Evolutionary conservation across 805 yeast genomes (phyloP).

Genomic region (Candida glaebosa): DNA sequence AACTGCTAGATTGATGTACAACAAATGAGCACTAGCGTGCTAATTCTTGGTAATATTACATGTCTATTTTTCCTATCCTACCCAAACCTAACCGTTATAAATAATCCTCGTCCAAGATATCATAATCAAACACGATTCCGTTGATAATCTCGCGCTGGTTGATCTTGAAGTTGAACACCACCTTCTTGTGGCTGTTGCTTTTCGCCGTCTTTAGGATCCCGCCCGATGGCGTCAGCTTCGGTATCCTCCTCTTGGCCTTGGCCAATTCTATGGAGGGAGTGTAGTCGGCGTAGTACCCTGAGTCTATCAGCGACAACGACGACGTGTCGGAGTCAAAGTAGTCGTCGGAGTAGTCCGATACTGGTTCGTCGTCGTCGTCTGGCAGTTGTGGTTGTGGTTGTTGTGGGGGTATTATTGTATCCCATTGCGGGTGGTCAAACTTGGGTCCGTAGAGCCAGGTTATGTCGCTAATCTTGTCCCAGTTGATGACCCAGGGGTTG

Average conservation of each 20-base stretch:
- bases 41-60: too few species aligned
- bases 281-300: constrained; percentile 7
- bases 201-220: not conserved
- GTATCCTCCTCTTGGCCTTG: not conserved
- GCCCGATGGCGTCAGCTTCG: not conserved
- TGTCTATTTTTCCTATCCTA: too few species aligned
- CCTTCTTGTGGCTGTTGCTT: constrained; percentile 22
- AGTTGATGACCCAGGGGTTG: constrained; percentile 45
- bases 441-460: constrained; percentile 56
- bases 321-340: constrained; percentile 5
- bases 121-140: constrained; percentile 42
- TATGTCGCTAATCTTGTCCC: constrained; percentile 53
- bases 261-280: not conserved
- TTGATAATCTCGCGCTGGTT: constrained; percentile 45
- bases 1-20: too few species aligned
- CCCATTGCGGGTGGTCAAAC: constrained; percentile 11
- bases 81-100: too few species aligned
- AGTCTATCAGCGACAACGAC: constrained; percentile 10
- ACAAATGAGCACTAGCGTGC: too few species aligned
- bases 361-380: constrained; percentile 1
- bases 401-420: not conserved
- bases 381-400: constrained; percentile 1
- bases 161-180: constrained; percentile 40
- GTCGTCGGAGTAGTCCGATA: constrained; percentile 4
- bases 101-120: constrained; percentile 36